Evolutionary conservation across 2,329 filamentous ascomycete genomes (phyloP).

Genomic region (Chrysosporium keratinophilum): DNA sequence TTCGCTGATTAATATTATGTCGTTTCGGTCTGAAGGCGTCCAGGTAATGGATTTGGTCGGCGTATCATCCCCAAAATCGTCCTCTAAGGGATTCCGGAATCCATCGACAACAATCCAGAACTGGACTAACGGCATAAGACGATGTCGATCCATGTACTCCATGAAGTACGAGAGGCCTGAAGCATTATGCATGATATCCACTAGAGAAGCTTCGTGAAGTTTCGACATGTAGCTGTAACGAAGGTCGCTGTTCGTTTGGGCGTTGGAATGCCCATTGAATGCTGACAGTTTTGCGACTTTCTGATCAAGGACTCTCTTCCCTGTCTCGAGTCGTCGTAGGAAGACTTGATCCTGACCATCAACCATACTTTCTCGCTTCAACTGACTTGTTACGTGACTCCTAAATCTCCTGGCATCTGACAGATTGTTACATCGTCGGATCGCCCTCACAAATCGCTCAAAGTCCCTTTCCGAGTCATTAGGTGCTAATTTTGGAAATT

Average conservation of each 20-base stretch:
- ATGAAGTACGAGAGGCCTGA: slow-evolving; percentile 95
- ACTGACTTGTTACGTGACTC: slow-evolving; percentile 82
- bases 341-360: slow-evolving; percentile 78
- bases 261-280: slow-evolving; percentile 40
- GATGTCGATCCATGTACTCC: slow-evolving; percentile 96
- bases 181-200: slow-evolving; percentile 79
- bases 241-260: slow-evolving; percentile 20
- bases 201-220: slow-evolving; percentile 63
- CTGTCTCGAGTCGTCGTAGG: slow-evolving; percentile 79
- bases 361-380: slow-evolving; percentile 70
- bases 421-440: slow-evolving; percentile 78
- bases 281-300: slow-evolving; percentile 71
- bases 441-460: slow-evolving; percentile 83
- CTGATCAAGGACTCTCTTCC: slow-evolving; percentile 78
- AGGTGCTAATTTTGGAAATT: slow-evolving; percentile 68
- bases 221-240: slow-evolving; percentile 43
- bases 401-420: slow-evolving; percentile 88
- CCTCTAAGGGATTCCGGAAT: slow-evolving; percentile 85
- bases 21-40: slow-evolving; percentile 73
- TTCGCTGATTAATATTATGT: slow-evolving; percentile 84
- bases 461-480: slow-evolving; percentile 86
- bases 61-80: slow-evolving; percentile 63
- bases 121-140: slow-evolving; percentile 78
- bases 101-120: slow-evolving; percentile 98
- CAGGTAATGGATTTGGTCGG: slow-evolving; percentile 56